Conservation (phyloP, 1,139 yeast genomes). For the Diutina neorugosa region DNA sequence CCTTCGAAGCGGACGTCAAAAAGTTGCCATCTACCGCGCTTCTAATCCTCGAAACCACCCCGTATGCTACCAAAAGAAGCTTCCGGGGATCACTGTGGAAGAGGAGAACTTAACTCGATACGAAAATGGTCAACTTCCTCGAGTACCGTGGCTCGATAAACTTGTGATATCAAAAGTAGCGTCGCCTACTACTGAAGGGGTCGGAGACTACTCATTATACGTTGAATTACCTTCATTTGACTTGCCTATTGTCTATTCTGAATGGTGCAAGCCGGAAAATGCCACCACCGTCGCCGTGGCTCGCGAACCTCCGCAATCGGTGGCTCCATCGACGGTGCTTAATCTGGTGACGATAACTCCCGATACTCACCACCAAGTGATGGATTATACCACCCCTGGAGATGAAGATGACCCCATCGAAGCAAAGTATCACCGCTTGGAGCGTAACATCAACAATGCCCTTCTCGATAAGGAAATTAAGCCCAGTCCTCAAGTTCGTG, state of each 20-base stretch:
- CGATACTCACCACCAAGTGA: not conserved
- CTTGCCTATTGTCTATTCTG: not conserved
- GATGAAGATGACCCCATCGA: slow-evolving; percentile 59
- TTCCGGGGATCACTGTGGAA: not conserved
- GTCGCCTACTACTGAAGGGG: not conserved
- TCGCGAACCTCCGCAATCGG: not conserved
- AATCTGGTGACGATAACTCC: not conserved
- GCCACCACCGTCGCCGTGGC: not conserved
- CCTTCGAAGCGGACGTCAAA: slow-evolving; percentile 28
- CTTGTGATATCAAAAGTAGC: slow-evolving; percentile 44
- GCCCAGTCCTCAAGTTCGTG: slow-evolving; percentile 78
- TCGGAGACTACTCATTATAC: not conserved
- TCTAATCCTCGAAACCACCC: not conserved
- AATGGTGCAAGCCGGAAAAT: not conserved
- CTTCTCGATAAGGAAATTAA: slow-evolving; percentile 74
- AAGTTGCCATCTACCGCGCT: slow-evolving; percentile 16
- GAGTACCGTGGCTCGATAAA: slow-evolving; percentile 68
- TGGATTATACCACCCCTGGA: not conserved
- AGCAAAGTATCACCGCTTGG: slow-evolving; percentile 70
- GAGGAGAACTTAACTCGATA: slow-evolving; percentile 15
- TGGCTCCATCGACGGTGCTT: not conserved
- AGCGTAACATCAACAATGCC: slow-evolving; percentile 65
- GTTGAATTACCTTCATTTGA: not conserved
- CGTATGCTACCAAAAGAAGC: not conserved
- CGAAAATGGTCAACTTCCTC: slow-evolving; percentile 54